Percentiles rank a stretch among this genome's conserved stretches.
These are phyloP conservation scores for Gastrolobium villosum DNA, from an alignment of 306 rosid species.

Conservation along the genomic window DNA sequence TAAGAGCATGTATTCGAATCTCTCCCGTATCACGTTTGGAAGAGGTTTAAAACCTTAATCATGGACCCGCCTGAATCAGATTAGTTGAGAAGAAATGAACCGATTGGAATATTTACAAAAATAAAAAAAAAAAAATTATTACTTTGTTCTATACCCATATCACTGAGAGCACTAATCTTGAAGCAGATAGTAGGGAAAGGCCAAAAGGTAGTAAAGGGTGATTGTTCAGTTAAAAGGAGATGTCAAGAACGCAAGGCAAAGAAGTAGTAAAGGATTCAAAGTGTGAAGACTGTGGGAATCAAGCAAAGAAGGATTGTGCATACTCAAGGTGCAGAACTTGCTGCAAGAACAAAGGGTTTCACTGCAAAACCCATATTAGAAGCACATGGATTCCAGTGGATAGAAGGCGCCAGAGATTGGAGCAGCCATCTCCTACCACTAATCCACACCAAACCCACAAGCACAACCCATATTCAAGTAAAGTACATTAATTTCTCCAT, in stretches of 20 bases:
- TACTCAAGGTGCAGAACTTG: slow-evolving; percentile 78
- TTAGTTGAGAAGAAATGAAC: too few species aligned
- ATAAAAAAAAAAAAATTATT: too few species aligned
- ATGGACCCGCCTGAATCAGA: too few species aligned
- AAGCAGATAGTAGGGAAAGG: not conserved
- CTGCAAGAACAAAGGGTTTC: slow-evolving; percentile 71
- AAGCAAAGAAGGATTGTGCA: slow-evolving; percentile 73
- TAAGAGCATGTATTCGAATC: too few species aligned
- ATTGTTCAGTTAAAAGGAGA: slow-evolving; percentile 26
- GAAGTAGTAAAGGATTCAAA: slow-evolving; percentile 45
- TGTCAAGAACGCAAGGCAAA: slow-evolving; percentile 43
- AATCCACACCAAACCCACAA: slow-evolving; percentile 53
- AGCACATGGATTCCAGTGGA: slow-evolving; percentile 79
- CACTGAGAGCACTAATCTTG: not conserved
- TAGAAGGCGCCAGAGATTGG: slow-evolving; percentile 55
- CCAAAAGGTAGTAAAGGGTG: not conserved
- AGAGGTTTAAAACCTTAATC: too few species aligned
- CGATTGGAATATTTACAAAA: too few species aligned
- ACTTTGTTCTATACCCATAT: slow-evolving; percentile 33
- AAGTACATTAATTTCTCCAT: not conserved
- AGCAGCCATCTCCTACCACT: slow-evolving; percentile 8
- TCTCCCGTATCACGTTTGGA: too few species aligned
- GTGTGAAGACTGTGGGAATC: slow-evolving; percentile 85
- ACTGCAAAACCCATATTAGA: slow-evolving; percentile 71
- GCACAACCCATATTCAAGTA: slow-evolving; percentile 49